A percentile compares a stretch with the other conserved stretches of the same genome.
phyloP scores from a whole-genome alignment of 2,329 filamentous ascomycete species.

The Orbilia blumenaviensis region DNA sequence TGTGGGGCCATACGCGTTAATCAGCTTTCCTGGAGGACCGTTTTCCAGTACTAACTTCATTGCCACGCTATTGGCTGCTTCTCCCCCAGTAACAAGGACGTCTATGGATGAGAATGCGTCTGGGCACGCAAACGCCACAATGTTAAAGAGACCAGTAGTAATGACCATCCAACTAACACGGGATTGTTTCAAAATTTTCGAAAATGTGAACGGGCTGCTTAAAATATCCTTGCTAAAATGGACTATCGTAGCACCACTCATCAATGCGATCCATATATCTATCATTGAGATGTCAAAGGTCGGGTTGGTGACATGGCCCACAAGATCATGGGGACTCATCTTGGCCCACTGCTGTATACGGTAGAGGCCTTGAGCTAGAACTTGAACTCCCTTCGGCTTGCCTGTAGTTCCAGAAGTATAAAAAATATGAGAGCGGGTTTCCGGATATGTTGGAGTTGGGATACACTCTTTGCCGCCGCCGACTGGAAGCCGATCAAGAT shows the following conservation, averaged over 20 bases:
- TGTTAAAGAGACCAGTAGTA: conserved; percentile 13
- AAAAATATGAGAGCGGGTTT: conserved; percentile 12
- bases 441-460: conserved; percentile 2
- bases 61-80: conserved; percentile 13
- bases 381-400: conserved; percentile 8
- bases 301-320: conserved; percentile 14
- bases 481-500: not conserved
- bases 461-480: not conserved
- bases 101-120: not conserved
- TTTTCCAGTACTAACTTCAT: conserved; percentile 1
- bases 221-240: conserved; percentile 1
- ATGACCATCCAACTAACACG: not conserved
- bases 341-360: not conserved
- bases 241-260: conserved; percentile 7
- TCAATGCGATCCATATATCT: not conserved
- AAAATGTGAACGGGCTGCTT: conserved; percentile 2
- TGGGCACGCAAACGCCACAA: conserved; percentile 10
- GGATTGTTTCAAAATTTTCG: not conserved
- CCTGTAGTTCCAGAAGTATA: conserved; percentile 14
- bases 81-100: conserved; percentile 18
- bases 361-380: not conserved
- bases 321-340: not conserved
- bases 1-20: conserved; percentile 32
- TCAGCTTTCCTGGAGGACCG: conserved; percentile 5
- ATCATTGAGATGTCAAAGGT: not conserved